phyloP scores from a whole-genome alignment of 148 eudicot species.

The Arbutus unedo region DNA sequence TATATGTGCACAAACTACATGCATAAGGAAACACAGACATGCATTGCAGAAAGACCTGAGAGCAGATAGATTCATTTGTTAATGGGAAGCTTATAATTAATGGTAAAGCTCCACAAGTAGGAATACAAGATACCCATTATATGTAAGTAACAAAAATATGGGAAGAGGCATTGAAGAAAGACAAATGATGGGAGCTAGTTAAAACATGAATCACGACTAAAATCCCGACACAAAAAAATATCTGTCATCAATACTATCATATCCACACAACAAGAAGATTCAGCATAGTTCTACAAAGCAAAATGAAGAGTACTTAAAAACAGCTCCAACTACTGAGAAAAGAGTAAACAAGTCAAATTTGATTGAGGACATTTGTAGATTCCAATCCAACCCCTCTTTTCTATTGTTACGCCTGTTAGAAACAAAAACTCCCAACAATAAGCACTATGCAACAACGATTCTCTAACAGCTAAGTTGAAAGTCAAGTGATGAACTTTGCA shows the following conservation, averaged over 20 bases:
- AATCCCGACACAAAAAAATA: not conserved
- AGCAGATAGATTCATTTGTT: not conserved
- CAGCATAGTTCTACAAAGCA: not conserved
- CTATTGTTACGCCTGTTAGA: not conserved
- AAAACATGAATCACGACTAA: not conserved
- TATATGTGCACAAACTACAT: not conserved
- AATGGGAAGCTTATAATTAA: not conserved
- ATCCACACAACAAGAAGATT: not conserved
- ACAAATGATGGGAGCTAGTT: not conserved
- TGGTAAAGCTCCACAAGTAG: not conserved
- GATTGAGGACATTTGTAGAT: too few species aligned
- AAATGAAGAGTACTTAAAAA: constrained; percentile 11
- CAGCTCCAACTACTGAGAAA: not conserved
- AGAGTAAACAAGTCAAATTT: not conserved
- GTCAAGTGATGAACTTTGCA: not conserved
- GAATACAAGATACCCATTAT: not conserved
- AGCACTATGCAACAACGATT: not conserved
- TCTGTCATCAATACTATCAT: not conserved
- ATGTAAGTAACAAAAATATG: not conserved
- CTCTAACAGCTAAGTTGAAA: not conserved
- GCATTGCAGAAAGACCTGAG: not conserved
- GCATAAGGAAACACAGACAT: not conserved
- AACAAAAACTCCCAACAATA: not conserved
- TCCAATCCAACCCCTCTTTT: too few species aligned
- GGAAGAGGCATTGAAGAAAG: not conserved